Percentiles rank a stretch among this genome's conserved stretches.
Evolutionary conservation across 768 basidiomycete species (phyloP).

Genomic region (Lentinula aciculospora): DNA sequence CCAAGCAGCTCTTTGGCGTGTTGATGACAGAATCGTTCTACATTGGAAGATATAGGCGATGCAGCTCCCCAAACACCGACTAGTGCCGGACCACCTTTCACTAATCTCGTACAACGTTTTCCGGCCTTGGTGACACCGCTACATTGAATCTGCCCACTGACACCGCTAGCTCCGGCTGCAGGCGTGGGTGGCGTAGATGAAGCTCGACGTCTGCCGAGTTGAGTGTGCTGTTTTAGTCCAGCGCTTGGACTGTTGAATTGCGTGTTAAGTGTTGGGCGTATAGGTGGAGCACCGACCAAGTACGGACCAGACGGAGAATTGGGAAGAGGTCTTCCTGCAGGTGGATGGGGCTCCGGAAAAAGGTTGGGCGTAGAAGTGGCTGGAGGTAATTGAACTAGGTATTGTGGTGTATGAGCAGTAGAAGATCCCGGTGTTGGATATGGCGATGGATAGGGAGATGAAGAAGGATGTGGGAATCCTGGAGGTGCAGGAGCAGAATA

Average conservation of each 20-base stretch:
- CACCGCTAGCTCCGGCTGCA: conserved; percentile 4
- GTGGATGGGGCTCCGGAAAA: not conserved
- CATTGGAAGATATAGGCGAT: conserved; percentile 14
- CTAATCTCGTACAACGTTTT: conserved; percentile 53
- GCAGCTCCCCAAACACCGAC: conserved; percentile 10
- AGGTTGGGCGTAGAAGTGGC: conserved; percentile 1
- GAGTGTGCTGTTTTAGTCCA: not conserved
- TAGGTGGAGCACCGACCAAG: not conserved
- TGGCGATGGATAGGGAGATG: conserved; percentile 6
- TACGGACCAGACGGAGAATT: not conserved
- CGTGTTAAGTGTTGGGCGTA: not conserved
- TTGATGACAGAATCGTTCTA: conserved; percentile 56
- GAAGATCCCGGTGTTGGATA: conserved; percentile 13
- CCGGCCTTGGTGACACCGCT: conserved; percentile 60
- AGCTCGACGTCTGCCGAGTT: conserved; percentile 11
- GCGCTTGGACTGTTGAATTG: conserved; percentile 1
- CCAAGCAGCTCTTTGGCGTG: conserved; percentile 52
- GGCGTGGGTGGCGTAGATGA: conserved; percentile 17
- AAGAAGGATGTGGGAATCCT: not conserved
- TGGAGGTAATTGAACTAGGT: conserved; percentile 12
- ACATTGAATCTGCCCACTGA: conserved; percentile 40
- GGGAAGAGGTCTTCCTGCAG: not conserved
- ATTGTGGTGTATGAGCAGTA: conserved; percentile 15
- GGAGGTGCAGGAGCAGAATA: conserved; percentile 22
- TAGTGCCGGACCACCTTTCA: conserved; percentile 36